These are phyloP conservation scores for Chrysosporium keratinophilum DNA, from an alignment of 2,329 filamentous ascomycete genomes.

Conservation along the genomic window DNA sequence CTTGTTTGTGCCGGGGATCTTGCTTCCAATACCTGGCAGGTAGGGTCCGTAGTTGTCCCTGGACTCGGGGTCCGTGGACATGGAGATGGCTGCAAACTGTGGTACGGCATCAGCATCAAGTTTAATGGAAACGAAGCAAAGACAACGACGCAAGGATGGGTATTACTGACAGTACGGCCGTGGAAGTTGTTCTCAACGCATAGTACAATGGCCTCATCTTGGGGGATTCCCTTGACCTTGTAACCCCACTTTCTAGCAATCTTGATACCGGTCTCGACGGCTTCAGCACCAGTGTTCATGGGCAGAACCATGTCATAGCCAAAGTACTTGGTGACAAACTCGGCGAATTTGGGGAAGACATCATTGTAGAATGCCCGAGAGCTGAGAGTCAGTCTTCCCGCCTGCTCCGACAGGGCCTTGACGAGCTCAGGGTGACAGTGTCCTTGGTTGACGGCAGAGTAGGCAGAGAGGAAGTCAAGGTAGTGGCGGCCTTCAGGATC, in stretches of 20 bases:
- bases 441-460: constrained; percentile 95
- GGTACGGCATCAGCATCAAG: background rate
- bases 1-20: constrained; percentile 63
- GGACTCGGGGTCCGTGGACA: constrained; percentile 91
- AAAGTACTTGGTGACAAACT: constrained; percentile 80
- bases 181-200: constrained; percentile 90
- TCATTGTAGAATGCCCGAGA: constrained; percentile 97
- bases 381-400: constrained; percentile 77
- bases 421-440: constrained; percentile 96
- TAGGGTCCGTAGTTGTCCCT: constrained; percentile 96
- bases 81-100: constrained; percentile 84
- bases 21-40: constrained; percentile 74
- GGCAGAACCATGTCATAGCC: constrained; percentile 96
- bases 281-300: constrained; percentile 97
- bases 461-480: constrained; percentile 94
- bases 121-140: background rate
- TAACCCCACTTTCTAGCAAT: constrained; percentile 96
- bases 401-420: constrained; percentile 81
- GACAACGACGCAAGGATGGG: background rate
- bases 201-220: constrained; percentile 75
- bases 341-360: constrained; percentile 90
- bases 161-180: constrained; percentile 66
- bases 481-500: constrained; percentile 94
- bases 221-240: constrained; percentile 82
- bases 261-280: constrained; percentile 92